Evolutionary conservation across 2,329 filamentous ascomycete species (phyloP).

Genomic region (Kalmusia sp.): DNA sequence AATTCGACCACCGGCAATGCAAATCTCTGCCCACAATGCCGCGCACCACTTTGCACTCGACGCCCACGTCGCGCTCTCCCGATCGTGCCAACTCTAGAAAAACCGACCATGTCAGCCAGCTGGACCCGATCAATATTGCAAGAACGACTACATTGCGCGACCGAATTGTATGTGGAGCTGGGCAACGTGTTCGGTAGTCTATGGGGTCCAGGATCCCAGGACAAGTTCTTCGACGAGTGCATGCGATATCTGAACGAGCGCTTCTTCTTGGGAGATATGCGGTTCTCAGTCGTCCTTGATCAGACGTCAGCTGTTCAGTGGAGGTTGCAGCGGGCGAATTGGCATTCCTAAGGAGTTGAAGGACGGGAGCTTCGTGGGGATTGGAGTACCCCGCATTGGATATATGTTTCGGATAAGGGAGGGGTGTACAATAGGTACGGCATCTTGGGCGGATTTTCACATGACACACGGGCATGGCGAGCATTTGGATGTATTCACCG

Average conservation of each 20-base stretch:
- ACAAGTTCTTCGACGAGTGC: background rate
- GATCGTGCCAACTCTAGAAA: no score
- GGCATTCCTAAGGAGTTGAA: slow-evolving; percentile 9
- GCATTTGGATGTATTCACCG: no score
- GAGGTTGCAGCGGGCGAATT: slow-evolving; percentile 11
- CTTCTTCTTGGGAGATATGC: slow-evolving; percentile 12
- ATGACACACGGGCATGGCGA: no score
- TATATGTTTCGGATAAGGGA: no score
- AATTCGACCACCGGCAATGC: slow-evolving; percentile 18
- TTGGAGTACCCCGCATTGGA: no score
- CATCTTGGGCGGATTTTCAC: no score
- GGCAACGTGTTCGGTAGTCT: background rate
- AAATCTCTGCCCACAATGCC: slow-evolving; percentile 21
- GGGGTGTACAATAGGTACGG: no score
- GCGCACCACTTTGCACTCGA: slow-evolving; percentile 12
- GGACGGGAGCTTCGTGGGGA: no score
- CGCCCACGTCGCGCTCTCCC: slow-evolving; percentile 10
- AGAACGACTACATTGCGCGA: background rate
- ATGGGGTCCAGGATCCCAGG: background rate
- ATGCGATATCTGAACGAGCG: slow-evolving; percentile 11
- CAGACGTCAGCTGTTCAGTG: background rate
- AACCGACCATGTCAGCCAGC: no score
- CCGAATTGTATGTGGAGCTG: background rate
- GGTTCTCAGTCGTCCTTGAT: slow-evolving; percentile 4
- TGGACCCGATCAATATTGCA: background rate